Percentiles rank a stretch among this genome's conserved stretches.
Evolutionary conservation across 1,284 basidiomycete species (phyloP).

Genomic region (Microbotryum intermedium): DNA sequence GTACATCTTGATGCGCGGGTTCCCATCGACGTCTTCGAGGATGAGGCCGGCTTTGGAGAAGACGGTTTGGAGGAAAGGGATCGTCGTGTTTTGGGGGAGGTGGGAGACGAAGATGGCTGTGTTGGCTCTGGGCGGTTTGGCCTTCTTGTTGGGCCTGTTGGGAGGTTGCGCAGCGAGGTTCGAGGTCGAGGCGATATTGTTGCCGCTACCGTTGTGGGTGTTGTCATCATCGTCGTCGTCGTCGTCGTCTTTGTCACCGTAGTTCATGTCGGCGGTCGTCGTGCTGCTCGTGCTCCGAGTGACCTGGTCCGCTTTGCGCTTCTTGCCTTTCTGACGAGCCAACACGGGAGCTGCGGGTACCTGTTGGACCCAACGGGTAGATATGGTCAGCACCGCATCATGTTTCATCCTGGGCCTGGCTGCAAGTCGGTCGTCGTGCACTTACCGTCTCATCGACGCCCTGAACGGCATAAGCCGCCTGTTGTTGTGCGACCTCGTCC

Average conservation of each 20-base stretch:
- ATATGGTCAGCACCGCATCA: too few relatives aligned
- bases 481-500: constrained; percentile 11
- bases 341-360: constrained; percentile 68
- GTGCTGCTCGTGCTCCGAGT: constrained; percentile 30
- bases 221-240: constrained; percentile 34
- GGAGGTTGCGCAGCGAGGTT: constrained; percentile 38
- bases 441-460: constrained; percentile 24
- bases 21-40: constrained; percentile 69
- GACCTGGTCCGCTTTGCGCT: constrained; percentile 54
- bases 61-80: constrained; percentile 64
- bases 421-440: background rate
- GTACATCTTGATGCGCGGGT: constrained; percentile 89
- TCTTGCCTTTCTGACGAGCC: constrained; percentile 45
- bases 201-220: constrained; percentile 7
- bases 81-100: constrained; percentile 68
- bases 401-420: too few relatives aligned
- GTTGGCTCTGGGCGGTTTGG: constrained; percentile 48
- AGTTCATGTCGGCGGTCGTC: constrained; percentile 49
- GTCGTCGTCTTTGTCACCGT: constrained; percentile 51
- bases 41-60: constrained; percentile 88
- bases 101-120: constrained; percentile 87
- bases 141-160: constrained; percentile 47
- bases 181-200: constrained; percentile 13
- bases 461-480: constrained; percentile 22
- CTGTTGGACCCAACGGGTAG: constrained; percentile 41